Evolutionary conservation across 352 stramenopile species (phyloP).

Genomic region (Pythium graminicola): DNA sequence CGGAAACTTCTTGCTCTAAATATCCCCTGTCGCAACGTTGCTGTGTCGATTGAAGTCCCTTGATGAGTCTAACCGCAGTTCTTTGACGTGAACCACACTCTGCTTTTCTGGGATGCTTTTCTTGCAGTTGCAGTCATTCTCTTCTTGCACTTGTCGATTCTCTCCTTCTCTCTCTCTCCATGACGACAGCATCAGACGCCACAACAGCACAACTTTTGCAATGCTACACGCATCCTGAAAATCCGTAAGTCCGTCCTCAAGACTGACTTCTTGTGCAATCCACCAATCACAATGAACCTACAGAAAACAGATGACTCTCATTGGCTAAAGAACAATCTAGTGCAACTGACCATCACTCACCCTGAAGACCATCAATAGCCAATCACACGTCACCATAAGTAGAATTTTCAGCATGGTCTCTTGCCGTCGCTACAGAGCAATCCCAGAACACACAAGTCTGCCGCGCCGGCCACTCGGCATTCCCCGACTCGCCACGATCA

Average conservation of each 20-base stretch:
- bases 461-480: conserved; percentile 3
- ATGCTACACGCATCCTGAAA: too few relatives aligned
- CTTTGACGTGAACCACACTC: too few relatives aligned
- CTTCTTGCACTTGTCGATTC: too few relatives aligned
- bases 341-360: conserved; percentile 28
- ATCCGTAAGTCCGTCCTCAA: neutral
- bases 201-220: too few relatives aligned
- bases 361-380: conserved; percentile 11
- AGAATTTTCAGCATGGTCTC: conserved; percentile 29
- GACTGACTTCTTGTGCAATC: conserved; percentile 19
- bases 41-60: too few relatives aligned
- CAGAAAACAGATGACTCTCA: conserved; percentile 1
- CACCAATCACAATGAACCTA: conserved; percentile 16
- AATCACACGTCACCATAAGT: conserved; percentile 24
- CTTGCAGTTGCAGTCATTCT: neutral
- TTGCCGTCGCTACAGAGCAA: conserved; percentile 3
- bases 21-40: neutral
- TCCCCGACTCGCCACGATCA: conserved; percentile 13
- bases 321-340: conserved; percentile 13
- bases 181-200: too few relatives aligned
- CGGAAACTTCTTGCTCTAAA: neutral
- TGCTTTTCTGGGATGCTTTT: too few relatives aligned
- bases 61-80: too few relatives aligned
- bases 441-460: conserved; percentile 11
- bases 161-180: neutral